Evolutionary conservation across 1,284 basidiomycete genomes (phyloP).

Genomic region (Cryptococcus amylolentus): DNA sequence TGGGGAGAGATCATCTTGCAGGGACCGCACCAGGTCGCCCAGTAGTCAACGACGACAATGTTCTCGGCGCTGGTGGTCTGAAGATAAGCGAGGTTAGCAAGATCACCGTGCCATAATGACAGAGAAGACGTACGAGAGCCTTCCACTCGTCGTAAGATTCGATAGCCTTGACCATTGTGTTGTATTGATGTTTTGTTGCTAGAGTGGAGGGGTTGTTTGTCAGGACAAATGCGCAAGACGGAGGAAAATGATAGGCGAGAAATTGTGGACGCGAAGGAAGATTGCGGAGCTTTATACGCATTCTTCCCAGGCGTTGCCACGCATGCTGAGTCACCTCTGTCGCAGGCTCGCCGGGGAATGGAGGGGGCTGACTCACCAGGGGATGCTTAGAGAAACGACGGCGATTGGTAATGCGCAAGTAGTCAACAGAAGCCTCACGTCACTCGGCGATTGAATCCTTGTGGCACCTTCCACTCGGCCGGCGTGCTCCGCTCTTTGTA

Average conservation of each 20-base stretch:
- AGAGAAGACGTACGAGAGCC: slow-evolving; percentile 50
- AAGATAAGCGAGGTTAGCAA: neutral
- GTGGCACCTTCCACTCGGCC: neutral
- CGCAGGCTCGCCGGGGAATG: too few relatives aligned
- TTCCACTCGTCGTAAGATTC: slow-evolving; percentile 59
- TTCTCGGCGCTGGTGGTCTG: slow-evolving; percentile 14
- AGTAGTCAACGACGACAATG: slow-evolving; percentile 70
- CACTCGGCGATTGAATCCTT: neutral
- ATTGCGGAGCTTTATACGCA: too few relatives aligned
- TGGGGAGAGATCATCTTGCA: slow-evolving; percentile 75
- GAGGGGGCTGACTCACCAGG: neutral
- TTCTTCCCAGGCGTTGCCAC: too few relatives aligned
- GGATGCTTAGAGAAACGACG: neutral
- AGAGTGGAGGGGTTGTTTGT: too few relatives aligned
- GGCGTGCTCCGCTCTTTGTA: too few relatives aligned
- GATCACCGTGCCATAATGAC: neutral
- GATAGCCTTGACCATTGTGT: slow-evolving; percentile 55
- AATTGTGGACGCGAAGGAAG: too few relatives aligned
- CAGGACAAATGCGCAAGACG: too few relatives aligned
- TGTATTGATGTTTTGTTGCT: neutral
- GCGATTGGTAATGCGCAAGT: neutral
- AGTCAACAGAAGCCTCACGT: neutral
- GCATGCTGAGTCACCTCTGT: too few relatives aligned
- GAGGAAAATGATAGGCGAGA: too few relatives aligned
- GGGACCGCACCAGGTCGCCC: slow-evolving; percentile 58